Conservation (phyloP, 768 basidiomycete species). For the Lentinula edodes region DNA sequence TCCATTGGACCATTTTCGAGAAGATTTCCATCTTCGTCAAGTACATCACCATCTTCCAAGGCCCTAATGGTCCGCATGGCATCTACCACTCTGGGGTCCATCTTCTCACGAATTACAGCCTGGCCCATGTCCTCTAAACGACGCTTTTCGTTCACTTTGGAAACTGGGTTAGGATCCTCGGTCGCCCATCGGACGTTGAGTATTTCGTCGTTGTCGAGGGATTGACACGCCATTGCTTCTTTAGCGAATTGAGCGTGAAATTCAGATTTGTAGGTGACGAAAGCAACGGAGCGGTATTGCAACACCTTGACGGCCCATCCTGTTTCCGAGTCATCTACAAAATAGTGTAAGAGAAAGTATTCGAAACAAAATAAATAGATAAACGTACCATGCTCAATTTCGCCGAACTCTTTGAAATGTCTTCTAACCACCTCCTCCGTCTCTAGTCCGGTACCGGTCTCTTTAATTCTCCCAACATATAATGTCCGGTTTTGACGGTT, state of each 20-base stretch:
- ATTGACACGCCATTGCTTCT: conserved; percentile 98
- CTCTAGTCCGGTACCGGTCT: conserved; percentile 82
- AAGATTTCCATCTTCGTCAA: conserved; percentile 34
- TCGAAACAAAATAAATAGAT: neutral
- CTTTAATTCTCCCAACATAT: conserved; percentile 92
- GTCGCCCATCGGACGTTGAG: conserved; percentile 99
- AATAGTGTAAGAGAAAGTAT: neutral
- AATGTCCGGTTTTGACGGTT: conserved; percentile 90
- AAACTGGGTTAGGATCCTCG: conserved; percentile 93
- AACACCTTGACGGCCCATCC: conserved; percentile 70
- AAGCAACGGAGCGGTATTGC: conserved; percentile 92
- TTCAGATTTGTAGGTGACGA: conserved; percentile 91
- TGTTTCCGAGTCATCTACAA: conserved; percentile 21
- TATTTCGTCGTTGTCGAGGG: conserved; percentile 94
- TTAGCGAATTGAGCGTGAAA: conserved; percentile 91
- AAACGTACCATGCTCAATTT: conserved; percentile 81
- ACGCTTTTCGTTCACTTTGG: conserved; percentile 80
- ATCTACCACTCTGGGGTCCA: conserved; percentile 87
- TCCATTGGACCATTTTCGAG: conserved; percentile 23
- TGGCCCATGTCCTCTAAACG: conserved; percentile 81
- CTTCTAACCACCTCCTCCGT: conserved; percentile 86
- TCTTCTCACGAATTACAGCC: conserved; percentile 75
- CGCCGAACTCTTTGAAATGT: conserved; percentile 96
- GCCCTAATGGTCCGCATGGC: conserved; percentile 84
- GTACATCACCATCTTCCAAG: conserved; percentile 72